phyloP scores from a whole-genome alignment of 208 protist genomes.

The Acanthamoeba sp. region DNA sequence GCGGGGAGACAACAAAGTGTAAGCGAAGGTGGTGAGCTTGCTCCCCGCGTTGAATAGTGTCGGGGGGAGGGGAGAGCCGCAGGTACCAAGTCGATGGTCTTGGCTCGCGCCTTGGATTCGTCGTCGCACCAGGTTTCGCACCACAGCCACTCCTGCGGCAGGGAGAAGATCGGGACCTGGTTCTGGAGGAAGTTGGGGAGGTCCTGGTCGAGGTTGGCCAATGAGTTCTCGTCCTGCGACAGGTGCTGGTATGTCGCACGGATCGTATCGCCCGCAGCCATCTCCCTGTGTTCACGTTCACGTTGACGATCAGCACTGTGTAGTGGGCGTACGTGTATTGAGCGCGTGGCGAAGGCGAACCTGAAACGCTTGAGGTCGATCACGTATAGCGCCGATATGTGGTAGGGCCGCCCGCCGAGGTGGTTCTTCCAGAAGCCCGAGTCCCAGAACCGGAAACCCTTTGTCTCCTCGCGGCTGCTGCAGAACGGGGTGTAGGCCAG shows the following conservation, averaged over 20 bases:
- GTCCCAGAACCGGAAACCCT: constrained; percentile 94
- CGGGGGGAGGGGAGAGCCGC: no score
- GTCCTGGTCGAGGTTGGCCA: constrained; percentile 94
- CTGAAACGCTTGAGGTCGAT: constrained; percentile 95
- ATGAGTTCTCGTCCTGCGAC: constrained; percentile 93
- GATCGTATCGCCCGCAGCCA: constrained; percentile 94
- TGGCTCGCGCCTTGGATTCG: constrained; percentile 94
- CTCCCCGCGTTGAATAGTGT: neutral
- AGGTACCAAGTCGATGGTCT: constrained; percentile 96
- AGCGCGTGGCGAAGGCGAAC: neutral
- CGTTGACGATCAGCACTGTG: neutral
- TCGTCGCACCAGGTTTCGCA: constrained; percentile 98
- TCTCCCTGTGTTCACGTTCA: constrained; percentile 80
- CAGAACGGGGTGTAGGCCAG: constrained; percentile 99
- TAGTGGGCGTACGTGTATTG: constrained; percentile 78
- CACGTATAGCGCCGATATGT: constrained; percentile 98
- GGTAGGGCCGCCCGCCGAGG: constrained; percentile 96
- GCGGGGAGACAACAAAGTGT: neutral
- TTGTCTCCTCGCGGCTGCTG: constrained; percentile 93
- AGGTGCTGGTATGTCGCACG: constrained; percentile 94
- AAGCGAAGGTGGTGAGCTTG: neutral
- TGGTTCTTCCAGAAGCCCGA: constrained; percentile 96
- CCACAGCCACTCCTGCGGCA: constrained; percentile 99
- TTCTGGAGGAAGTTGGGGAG: constrained; percentile 97
- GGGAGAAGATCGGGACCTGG: constrained; percentile 95